Evolutionary conservation across 2,329 filamentous ascomycete species (phyloP), one percentile per base, ranked within the genome.

Genomic region (Cladosporium phlei): DNA sequence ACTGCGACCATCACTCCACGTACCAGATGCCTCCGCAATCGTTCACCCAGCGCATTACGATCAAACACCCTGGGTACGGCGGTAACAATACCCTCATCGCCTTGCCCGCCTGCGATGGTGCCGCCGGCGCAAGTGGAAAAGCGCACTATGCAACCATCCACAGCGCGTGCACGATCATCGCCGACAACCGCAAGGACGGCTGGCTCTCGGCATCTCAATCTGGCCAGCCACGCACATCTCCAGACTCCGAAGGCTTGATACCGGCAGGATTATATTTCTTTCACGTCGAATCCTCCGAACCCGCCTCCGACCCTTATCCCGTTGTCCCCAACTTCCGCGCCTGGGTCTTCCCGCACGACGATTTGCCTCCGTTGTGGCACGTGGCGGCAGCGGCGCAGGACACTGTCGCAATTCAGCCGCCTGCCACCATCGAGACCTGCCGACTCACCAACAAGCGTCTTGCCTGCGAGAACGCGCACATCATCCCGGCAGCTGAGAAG

Each of bases 401-500:
- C 34, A 37, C 38, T 16, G 33, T 27, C 17, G 21, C 42, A 4
- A 25, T 27, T 24, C 35, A 50, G 17, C 28, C 39, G 38, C 38
- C 11, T 22, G 27, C 42, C 35, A 27, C 32, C 14, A 38, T 34
- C 25, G 49, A 48, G 20, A 49, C 48, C n/a, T 58, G 57, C 38
- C 55, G 55, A 21, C 33, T 58, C 33, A 58, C 52, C 12, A 49
- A 52, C 11, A 47, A 53, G 44, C 47, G 50, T 12, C 47, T 58
- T 21, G 54, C 48, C 12, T 52, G 50, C 25, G 53, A 59, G 46
- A 44, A 48, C 14, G 54, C 53, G n/a, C 55, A 59, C 29, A 45
- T 57, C 17, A 38, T 55, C 11, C 55, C 57, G 19, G 19, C 47
- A 3, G 46, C 47, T 16, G 51, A 57, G 49, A 48, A 55, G 35